Evolutionary conservation across 345 rosid genomes (phyloP).

Genomic region (Linum trigynum): DNA sequence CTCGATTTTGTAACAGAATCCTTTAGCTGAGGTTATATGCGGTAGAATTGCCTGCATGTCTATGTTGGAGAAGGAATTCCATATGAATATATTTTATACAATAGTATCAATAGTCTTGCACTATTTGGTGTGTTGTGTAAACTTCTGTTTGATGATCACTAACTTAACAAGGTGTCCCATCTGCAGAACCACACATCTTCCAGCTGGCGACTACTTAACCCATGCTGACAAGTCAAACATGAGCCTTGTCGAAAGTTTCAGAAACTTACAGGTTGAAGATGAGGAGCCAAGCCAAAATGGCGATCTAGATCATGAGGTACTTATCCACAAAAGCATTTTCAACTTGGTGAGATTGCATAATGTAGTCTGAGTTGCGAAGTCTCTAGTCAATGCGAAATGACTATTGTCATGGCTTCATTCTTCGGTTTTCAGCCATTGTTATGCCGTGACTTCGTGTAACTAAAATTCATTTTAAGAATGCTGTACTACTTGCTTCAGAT

Average conservation of each 20-base stretch:
- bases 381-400: background rate
- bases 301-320: background rate
- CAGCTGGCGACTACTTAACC: conserved; percentile 52
- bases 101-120: background rate
- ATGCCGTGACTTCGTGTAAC: too few relatives aligned
- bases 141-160: background rate
- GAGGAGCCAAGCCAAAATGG: conserved; percentile 26
- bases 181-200: conserved; percentile 52
- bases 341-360: too few relatives aligned
- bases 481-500: too few relatives aligned
- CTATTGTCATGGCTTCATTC: background rate
- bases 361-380: too few relatives aligned
- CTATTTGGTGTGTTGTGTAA: background rate
- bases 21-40: too few relatives aligned
- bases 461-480: too few relatives aligned
- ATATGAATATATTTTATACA: too few relatives aligned
- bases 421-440: too few relatives aligned
- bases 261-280: conserved; percentile 77
- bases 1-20: too few relatives aligned
- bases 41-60: too few relatives aligned
- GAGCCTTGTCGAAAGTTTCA: conserved; percentile 80
- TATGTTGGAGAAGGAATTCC: too few relatives aligned
- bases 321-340: background rate
- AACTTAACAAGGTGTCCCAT: conserved; percentile 9
- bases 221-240: conserved; percentile 55